Conservation (phyloP, 2,329 filamentous ascomycete species). For the Ascocoryne sarcoides region DNA sequence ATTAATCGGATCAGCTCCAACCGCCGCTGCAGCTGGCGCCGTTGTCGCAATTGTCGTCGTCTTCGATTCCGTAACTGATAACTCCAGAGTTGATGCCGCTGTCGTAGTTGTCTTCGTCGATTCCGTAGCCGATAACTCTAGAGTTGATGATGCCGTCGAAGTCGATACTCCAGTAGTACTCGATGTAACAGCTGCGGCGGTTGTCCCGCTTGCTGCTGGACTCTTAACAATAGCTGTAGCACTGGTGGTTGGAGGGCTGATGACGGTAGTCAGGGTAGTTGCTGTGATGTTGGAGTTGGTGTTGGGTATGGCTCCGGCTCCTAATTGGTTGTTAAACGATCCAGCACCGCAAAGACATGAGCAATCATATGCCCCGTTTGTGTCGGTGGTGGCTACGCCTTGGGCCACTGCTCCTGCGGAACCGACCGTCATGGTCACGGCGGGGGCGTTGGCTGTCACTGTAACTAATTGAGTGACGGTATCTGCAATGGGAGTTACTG, state of each 20-base stretch:
- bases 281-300: neutral
- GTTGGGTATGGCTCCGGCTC: neutral
- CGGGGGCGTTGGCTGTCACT: constrained; percentile 6
- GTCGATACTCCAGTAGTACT: neutral
- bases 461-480: constrained; percentile 15
- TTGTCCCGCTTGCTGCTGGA: neutral
- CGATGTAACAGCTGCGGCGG: neutral
- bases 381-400: constrained; percentile 10
- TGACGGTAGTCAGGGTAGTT: constrained; percentile 8
- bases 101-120: neutral
- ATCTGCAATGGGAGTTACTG: constrained; percentile 30
- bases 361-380: constrained; percentile 17
- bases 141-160: neutral
- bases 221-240: neutral
- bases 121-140: neutral
- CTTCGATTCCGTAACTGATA: neutral
- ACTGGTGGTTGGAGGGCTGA: neutral
- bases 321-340: constrained; percentile 12
- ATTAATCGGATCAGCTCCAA: neutral
- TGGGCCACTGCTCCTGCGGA: constrained; percentile 12
- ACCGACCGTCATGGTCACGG: constrained; percentile 8
- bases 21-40: neutral
- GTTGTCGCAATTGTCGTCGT: neutral
- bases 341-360: constrained; percentile 15
- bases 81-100: neutral